Evolutionary conservation across 1,139 yeast genomes (phyloP).

Genomic region (Pichia cactophila): DNA sequence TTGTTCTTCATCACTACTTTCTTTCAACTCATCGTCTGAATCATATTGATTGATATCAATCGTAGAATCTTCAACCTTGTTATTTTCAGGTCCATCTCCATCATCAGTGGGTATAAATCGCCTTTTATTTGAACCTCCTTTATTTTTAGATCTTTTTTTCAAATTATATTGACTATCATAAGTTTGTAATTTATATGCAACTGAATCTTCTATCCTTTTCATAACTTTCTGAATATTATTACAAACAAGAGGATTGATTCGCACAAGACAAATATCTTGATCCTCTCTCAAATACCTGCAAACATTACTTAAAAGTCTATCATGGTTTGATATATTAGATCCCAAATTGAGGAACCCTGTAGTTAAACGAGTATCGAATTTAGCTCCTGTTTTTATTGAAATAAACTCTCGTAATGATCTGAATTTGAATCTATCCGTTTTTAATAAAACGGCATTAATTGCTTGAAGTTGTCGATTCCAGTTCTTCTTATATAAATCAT

Average conservation of each 20-base stretch:
- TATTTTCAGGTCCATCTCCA: slow-evolving; percentile 7
- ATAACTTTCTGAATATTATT: slow-evolving; percentile 11
- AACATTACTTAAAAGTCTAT: slow-evolving; percentile 40
- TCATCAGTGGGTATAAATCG: slow-evolving; percentile 1
- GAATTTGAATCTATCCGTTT: slow-evolving; percentile 35
- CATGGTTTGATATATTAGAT: slow-evolving; percentile 51
- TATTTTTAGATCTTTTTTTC: neutral
- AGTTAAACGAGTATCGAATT: slow-evolving; percentile 27
- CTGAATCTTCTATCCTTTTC: slow-evolving; percentile 11
- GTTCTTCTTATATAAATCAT: slow-evolving; percentile 32
- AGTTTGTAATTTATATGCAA: slow-evolving; percentile 8
- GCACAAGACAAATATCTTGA: slow-evolving; percentile 17
- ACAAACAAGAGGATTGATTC: slow-evolving; percentile 21
- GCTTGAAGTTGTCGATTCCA: slow-evolving; percentile 35
- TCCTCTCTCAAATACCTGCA: slow-evolving; percentile 24
- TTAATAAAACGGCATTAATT: slow-evolving; percentile 34
- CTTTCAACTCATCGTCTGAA: slow-evolving; percentile 12
- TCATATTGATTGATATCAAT: slow-evolving; percentile 12
- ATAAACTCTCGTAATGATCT: slow-evolving; percentile 31
- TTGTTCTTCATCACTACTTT: slow-evolving; percentile 12
- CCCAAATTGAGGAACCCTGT: slow-evolving; percentile 45
- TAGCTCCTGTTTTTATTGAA: slow-evolving; percentile 7
- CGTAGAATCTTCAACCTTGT: slow-evolving; percentile 17
- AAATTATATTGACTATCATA: neutral
- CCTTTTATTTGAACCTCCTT: neutral